Base-by-base conservation (phyloP, 306 rosid species). In the Malus fusca region DNA sequence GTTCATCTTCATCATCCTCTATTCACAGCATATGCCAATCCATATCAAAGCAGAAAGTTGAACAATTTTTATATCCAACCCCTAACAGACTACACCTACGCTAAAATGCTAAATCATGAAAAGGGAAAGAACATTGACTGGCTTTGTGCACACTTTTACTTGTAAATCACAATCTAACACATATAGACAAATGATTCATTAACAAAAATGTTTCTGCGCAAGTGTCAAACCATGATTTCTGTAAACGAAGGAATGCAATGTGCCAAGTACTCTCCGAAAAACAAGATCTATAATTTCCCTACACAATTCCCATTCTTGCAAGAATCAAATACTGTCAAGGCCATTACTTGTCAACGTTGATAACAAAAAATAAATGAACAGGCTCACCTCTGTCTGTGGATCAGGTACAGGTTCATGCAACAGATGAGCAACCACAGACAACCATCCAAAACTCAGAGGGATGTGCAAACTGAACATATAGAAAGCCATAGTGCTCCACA, bases 401-500 rank as follows among this genome's bases (percentile, higher is more conserved):
- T 86, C 78, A 80, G 91, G 92, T 80, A 21, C 58, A 70, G 90
- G 83, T 66, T 88, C 51, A 66, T 84, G 80, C 70, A 80, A 61
- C 26, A 88, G 43, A 37, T 79, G n/a, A 23, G 96, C 68, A 80
- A 86, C 85, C 23, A 86, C 82, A n/a, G 94, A 82, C 82, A 91
- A 83, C 55, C 96, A 87, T 72, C 96, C 92, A 68, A 94, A 91
- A 80, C 98, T 87, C 83, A 90, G 84, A 86, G 98, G 98, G 78
- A 94, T 84, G 81, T 94, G 98, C 77, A 94, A 75, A 81, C 75
- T 87, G 83, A 90, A 87, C 18, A 87, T 61, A 72, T 91, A 93
- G 69, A 91, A 86, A 61, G 87, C 87, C 90, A 87, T 77, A 55
- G 79, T 83, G 81, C 80, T 87, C 97, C 98, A 91, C 3, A 87